These are phyloP conservation scores for Cadophora luteo-olivacea DNA, from an alignment of 2,329 filamentous ascomycete genomes.

Conservation along the genomic window DNA sequence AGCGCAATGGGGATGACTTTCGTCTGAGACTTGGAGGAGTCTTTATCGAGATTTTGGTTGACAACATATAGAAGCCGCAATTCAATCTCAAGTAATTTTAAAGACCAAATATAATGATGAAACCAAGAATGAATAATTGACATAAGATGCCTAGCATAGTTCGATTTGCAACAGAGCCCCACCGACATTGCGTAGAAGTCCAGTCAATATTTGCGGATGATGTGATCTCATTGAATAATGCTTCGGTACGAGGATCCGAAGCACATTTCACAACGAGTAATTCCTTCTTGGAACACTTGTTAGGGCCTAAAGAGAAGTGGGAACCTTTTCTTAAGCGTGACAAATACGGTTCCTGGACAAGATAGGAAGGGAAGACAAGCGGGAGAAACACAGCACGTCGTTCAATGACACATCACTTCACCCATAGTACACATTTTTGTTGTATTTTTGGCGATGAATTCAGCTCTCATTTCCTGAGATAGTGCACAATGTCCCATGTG, in stretches of 20 bases:
- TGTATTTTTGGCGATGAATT: slow-evolving; percentile 37
- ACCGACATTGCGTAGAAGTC: neutral
- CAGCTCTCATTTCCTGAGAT: slow-evolving; percentile 42
- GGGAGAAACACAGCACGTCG: neutral
- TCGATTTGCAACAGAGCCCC: neutral
- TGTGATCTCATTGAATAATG: slow-evolving; percentile 10
- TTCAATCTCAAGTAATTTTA: no score
- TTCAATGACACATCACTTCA: slow-evolving; percentile 6
- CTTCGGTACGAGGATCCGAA: slow-evolving; percentile 1
- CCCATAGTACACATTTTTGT: slow-evolving; percentile 9
- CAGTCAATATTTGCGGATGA: neutral
- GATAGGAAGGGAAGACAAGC: neutral
- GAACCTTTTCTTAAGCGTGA: slow-evolving; percentile 40
- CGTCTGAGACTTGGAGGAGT: neutral
- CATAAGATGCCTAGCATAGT: neutral
- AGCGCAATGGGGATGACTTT: slow-evolving; percentile 36
- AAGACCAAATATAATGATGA: neutral
- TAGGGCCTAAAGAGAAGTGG: slow-evolving; percentile 40
- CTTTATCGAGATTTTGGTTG: neutral
- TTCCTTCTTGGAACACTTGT: slow-evolving; percentile 41
- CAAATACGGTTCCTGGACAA: slow-evolving; percentile 38
- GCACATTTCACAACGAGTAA: slow-evolving; percentile 12
- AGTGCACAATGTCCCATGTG: slow-evolving; percentile 43
- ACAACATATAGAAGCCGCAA: neutral
- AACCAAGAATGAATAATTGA: neutral